Percentiles rank a stretch among this genome's conserved stretches.
phyloP scores from a whole-genome alignment of 169 alveolate species.

The Eimeria tenella region DNA sequence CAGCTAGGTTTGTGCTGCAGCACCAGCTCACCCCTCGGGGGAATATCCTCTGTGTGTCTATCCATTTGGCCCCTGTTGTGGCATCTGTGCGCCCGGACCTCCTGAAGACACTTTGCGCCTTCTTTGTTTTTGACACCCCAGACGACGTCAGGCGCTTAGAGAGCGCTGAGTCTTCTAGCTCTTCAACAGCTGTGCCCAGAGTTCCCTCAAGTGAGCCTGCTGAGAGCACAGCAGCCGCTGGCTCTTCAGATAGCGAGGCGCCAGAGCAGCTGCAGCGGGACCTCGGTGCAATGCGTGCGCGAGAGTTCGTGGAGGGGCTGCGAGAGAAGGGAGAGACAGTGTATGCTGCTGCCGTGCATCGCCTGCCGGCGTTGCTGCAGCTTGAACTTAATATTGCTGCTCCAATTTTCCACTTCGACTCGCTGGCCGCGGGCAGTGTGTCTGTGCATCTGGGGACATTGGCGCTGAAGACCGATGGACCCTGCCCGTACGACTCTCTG shows the following conservation, averaged over 20 bases:
- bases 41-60: conserved; percentile 69
- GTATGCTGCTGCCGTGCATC: conserved; percentile 75
- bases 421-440: conserved; percentile 83
- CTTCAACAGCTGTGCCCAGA: conserved; percentile 65
- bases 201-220: conserved; percentile 68
- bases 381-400: conserved; percentile 83
- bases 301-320: conserved; percentile 66
- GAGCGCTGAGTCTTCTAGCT: neutral
- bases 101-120: conserved; percentile 47
- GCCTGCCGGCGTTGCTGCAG: conserved; percentile 73
- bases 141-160: conserved; percentile 39
- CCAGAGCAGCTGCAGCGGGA: conserved; percentile 52
- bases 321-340: conserved; percentile 70
- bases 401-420: conserved; percentile 84
- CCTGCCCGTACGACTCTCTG: conserved; percentile 85
- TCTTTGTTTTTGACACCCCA: conserved; percentile 71
- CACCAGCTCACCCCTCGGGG: conserved; percentile 75
- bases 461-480: conserved; percentile 85
- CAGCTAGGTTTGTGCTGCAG: conserved; percentile 71
- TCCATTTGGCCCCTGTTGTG: conserved; percentile 71
- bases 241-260: conserved; percentile 9
- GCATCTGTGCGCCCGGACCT: conserved; percentile 75
- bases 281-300: conserved; percentile 66
- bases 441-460: conserved; percentile 88
- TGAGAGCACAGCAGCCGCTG: conserved; percentile 78